These are phyloP conservation scores for Exophiala aquamarina DNA, from an alignment of 2,329 filamentous ascomycete genomes.

Conservation along the genomic window DNA sequence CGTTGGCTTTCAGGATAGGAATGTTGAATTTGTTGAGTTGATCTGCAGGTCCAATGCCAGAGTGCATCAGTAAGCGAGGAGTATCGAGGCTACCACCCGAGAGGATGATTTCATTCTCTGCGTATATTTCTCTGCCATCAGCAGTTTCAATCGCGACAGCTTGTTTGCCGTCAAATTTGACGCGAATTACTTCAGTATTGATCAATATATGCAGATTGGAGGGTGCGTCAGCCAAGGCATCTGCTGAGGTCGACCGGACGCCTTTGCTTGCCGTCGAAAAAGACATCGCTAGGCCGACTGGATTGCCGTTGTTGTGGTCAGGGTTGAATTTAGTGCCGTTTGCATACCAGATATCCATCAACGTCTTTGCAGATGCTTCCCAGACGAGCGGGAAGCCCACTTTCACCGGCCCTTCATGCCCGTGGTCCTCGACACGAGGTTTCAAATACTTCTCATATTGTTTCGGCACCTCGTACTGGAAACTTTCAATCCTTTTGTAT, in stretches of 20 bases:
- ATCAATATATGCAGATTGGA: conserved; percentile 56
- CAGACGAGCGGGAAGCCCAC: conserved; percentile 50
- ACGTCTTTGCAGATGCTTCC: conserved; percentile 49
- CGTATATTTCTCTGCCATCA: conserved; percentile 38
- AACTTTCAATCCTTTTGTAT: conserved; percentile 56
- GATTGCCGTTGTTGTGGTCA: conserved; percentile 60
- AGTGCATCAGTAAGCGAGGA: conserved; percentile 47
- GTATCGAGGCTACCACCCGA: conserved; percentile 40
- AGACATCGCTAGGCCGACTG: conserved; percentile 54
- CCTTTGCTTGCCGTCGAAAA: conserved; percentile 54
- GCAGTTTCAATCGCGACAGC: conserved; percentile 47
- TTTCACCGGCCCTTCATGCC: conserved; percentile 48
- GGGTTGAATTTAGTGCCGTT: conserved; percentile 52
- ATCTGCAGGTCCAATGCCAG: conserved; percentile 47
- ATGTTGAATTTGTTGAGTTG: conserved; percentile 45
- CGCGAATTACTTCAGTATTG: conserved; percentile 46
- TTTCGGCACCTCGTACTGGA: conserved; percentile 43
- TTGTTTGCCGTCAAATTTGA: conserved; percentile 49
- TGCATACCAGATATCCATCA: conserved; percentile 51
- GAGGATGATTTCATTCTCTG: conserved; percentile 42
- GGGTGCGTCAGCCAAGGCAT: conserved; percentile 46
- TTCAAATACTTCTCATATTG: conserved; percentile 49
- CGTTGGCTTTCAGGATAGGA: conserved; percentile 39
- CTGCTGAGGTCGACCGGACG: conserved; percentile 51
- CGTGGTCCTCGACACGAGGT: conserved; percentile 49